Evolutionary conservation across 257 asterid species (phyloP).

Genomic region (Solanum peruvianum): DNA sequence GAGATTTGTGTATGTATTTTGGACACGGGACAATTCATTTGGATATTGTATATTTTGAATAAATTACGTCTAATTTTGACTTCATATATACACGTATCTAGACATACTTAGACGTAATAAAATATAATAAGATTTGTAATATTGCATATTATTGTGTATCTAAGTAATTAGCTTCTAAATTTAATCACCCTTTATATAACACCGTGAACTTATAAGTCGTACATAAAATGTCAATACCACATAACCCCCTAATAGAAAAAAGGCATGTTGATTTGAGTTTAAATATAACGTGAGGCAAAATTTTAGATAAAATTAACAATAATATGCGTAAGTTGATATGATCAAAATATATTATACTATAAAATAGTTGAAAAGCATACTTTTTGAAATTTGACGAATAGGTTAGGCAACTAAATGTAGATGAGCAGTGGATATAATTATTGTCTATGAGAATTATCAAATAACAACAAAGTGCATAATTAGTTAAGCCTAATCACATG

Average conservation of each 20-base stretch:
- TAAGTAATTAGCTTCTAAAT: too few species aligned
- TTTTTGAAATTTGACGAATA: neutral
- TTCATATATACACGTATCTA: neutral
- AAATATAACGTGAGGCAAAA: neutral
- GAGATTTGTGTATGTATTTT: neutral
- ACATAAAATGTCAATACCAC: neutral
- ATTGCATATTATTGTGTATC: neutral
- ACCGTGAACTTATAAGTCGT: neutral
- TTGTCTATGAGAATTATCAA: neutral
- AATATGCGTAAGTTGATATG: neutral
- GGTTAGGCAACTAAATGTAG: neutral
- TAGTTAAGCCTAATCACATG: neutral
- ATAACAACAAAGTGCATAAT: neutral
- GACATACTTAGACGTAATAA: neutral
- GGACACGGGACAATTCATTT: neutral
- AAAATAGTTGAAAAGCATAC: neutral
- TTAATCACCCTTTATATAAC: neutral
- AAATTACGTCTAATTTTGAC: too few species aligned
- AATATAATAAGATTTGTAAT: too few species aligned
- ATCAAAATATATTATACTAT: neutral
- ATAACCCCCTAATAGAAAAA: neutral
- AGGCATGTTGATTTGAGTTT: neutral
- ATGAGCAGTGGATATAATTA: neutral
- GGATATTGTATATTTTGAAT: too few species aligned
- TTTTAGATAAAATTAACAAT: neutral